Evolutionary conservation across 2,329 filamentous ascomycete species (phyloP).

Genomic region (Stachybotrys elegans): DNA sequence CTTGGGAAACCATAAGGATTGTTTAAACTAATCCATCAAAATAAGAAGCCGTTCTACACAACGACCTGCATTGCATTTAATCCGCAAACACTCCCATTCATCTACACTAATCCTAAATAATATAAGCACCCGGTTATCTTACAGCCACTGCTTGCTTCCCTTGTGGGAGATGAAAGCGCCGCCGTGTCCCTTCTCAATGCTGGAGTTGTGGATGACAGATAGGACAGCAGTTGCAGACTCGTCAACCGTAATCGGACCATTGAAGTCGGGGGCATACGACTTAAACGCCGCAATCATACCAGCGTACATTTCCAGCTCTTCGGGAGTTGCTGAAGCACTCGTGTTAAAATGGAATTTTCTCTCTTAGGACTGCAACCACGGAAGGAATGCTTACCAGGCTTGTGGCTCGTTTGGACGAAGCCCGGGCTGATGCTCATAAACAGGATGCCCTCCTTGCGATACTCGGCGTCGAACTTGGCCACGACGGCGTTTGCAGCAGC

Average conservation of each 20-base stretch:
- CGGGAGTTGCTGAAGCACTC: neutral
- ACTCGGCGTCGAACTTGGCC: conserved; percentile 46
- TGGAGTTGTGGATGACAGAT: conserved; percentile 29
- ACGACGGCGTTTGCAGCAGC: conserved; percentile 47
- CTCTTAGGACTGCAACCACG: no score
- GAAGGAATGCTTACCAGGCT: neutral
- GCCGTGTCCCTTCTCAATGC: conserved; percentile 38
- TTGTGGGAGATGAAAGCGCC: conserved; percentile 50
- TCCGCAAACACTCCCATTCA: no score
- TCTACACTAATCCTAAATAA: no score
- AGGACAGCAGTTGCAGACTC: conserved; percentile 27
- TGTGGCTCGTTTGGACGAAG: neutral
- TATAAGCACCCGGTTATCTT: no score
- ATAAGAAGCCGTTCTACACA: no score
- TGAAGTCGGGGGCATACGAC: conserved; percentile 34
- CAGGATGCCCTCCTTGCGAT: conserved; percentile 23
- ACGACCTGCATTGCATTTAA: no score
- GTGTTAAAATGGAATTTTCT: neutral
- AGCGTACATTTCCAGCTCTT: neutral
- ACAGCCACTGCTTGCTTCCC: conserved; percentile 50
- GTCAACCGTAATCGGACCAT: conserved; percentile 24
- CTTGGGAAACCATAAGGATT: no score
- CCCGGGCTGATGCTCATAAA: conserved; percentile 5
- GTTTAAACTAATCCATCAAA: no score
- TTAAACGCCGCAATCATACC: conserved; percentile 15